Percentiles rank a stretch among this genome's conserved stretches.
Conservation (phyloP, 2,329 filamentous ascomycete genomes). For the Exophiala sp. region DNA sequence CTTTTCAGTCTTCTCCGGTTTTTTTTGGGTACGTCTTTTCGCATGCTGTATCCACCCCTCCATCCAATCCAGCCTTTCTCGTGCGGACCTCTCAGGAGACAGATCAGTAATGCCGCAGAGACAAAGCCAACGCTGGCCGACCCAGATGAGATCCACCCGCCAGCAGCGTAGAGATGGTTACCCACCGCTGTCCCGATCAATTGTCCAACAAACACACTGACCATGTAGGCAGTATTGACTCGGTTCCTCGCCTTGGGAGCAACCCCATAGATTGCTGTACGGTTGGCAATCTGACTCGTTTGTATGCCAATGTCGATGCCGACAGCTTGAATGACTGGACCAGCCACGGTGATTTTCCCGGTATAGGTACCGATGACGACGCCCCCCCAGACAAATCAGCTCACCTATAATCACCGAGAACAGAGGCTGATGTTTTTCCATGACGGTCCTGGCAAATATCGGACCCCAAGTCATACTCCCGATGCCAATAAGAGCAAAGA, state of each 20-base stretch:
- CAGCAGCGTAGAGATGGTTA: slow-evolving; percentile 50
- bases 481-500: slow-evolving; percentile 74
- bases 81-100: slow-evolving; percentile 49
- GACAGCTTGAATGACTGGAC: slow-evolving; percentile 67
- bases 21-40: slow-evolving; percentile 20
- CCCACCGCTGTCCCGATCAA: slow-evolving; percentile 61
- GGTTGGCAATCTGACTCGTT: slow-evolving; percentile 67
- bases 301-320: slow-evolving; percentile 67
- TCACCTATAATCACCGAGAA: slow-evolving; percentile 62
- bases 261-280: slow-evolving; percentile 64
- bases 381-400: slow-evolving; percentile 50
- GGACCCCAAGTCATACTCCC: slow-evolving; percentile 62
- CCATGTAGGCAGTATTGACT: slow-evolving; percentile 79
- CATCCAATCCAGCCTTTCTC: slow-evolving; percentile 57
- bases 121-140: slow-evolving; percentile 53
- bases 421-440: slow-evolving; percentile 59
- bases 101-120: slow-evolving; percentile 44
- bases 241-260: slow-evolving; percentile 66
- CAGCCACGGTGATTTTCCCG: slow-evolving; percentile 54
- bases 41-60: slow-evolving; percentile 51
- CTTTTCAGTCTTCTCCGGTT: slow-evolving; percentile 1
- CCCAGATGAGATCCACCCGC: slow-evolving; percentile 53
- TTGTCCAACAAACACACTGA: slow-evolving; percentile 68
- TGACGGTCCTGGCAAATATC: slow-evolving; percentile 62
- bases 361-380: slow-evolving; percentile 29